Evolutionary conservation across 345 rosid genomes (phyloP).

Genomic region (Dipteronia sinensis): DNA sequence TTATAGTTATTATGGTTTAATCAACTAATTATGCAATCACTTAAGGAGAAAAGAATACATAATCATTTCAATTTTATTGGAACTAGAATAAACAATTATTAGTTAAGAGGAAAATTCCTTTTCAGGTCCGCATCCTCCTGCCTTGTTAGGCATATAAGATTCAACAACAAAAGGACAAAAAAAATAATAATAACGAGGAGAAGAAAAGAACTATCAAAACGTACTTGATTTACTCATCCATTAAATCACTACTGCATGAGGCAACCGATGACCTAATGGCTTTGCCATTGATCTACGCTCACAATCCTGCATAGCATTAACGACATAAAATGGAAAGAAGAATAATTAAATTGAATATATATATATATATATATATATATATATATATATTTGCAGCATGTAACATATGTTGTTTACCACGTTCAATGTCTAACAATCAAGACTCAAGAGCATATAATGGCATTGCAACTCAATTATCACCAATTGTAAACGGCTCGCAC

Average conservation of each 20-base stretch:
- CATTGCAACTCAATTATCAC: neutral
- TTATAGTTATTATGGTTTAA: neutral
- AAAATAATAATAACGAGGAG: neutral
- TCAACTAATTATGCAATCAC: neutral
- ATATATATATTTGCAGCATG: too few species aligned
- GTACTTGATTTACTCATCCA: too few species aligned
- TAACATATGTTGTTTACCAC: too few species aligned
- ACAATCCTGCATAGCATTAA: too few species aligned
- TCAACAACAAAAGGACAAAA: neutral
- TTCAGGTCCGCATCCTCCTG: too few species aligned
- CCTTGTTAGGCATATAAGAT: neutral
- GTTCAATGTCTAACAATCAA: neutral
- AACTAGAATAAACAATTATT: neutral
- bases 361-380: too few species aligned
- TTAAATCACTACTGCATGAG: too few species aligned
- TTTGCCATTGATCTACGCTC: too few species aligned
- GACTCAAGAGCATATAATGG: neutral
- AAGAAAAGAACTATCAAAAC: too few species aligned
- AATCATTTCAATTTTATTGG: neutral
- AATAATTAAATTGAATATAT: neutral
- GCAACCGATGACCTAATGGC: too few species aligned
- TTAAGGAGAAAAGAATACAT: neutral
- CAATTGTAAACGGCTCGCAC: neutral
- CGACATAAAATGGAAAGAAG: neutral
- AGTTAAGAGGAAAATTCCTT: neutral